These are phyloP conservation scores for Plasmodium vivax DNA, from an alignment of 169 alveolate genomes.

Conservation along the genomic window DNA sequence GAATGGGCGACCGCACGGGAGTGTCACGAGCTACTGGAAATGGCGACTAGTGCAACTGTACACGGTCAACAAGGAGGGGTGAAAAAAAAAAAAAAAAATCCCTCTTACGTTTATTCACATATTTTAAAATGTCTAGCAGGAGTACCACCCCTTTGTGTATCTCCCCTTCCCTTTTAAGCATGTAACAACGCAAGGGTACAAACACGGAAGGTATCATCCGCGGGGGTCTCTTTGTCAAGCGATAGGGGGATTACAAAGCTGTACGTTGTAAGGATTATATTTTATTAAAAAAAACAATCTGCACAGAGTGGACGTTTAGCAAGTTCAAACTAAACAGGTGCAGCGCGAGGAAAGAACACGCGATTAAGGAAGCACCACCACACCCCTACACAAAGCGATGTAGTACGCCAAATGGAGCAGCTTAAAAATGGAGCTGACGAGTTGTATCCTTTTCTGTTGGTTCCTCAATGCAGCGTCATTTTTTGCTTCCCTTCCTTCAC, in stretches of 20 bases:
- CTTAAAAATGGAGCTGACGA: not conserved
- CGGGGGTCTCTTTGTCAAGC: not conserved
- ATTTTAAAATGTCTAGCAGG: constrained; percentile 18
- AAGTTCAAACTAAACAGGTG: not conserved
- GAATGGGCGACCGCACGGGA: not conserved
- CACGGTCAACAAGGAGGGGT: not conserved
- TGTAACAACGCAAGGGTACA: not conserved
- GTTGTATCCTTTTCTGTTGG: not conserved
- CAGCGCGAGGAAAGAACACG: not conserved
- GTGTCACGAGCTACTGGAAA: not conserved
- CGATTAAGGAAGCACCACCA: not conserved
- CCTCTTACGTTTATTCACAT: not conserved
- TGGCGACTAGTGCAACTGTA: not conserved
- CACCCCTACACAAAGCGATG: not conserved
- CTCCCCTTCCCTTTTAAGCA: not conserved
- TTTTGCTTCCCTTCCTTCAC: not conserved
- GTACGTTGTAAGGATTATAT: not conserved
- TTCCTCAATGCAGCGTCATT: not conserved
- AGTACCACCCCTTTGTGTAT: not conserved
- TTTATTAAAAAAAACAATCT: not conserved
- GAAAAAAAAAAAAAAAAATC: not conserved
- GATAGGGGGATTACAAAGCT: not conserved
- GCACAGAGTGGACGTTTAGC: not conserved
- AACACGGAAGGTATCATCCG: not conserved
- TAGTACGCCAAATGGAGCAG: not conserved